Evolutionary conservation across 108 stramenopile genomes (phyloP), one percentile per base, ranked within the genome.

Genomic region (Nitzschia sp.): DNA sequence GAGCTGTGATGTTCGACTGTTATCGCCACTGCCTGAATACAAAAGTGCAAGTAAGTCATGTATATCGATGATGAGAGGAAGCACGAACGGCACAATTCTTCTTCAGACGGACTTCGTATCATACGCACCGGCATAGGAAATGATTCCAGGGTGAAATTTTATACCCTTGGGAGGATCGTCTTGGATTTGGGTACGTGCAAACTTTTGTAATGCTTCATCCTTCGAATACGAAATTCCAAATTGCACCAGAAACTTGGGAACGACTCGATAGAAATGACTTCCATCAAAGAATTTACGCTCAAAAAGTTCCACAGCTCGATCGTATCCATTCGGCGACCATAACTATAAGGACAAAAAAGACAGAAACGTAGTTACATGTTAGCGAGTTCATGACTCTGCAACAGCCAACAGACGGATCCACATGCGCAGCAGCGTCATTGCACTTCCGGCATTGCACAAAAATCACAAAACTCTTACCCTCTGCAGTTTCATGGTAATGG

Each of bases 301-400:
- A 55, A 93, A 95, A 15, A 97, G 83, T 2, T 84, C 73, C 1
- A 93, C 84, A 2, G 94, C 93, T 11, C 89, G 84, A 64, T 90
- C 90, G 27, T 93, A 95, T 11, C 96, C 96, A 32, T 89, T 57
- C 0, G 96, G 96, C 45, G 87, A 80, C 96, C 96, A 97, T 45
- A 68, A 36, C 74, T 75, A 32, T 17, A 46, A 60, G 13, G 33
- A 19, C 6, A 23, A 19, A 52, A 52, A 52, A 23, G 23, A 52
- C 5, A 52, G 23, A 25, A 13, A 30, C 29, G n/a, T 63, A 41
- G 9, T 9, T 41, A 41, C 38, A 41, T 41, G 9, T 13, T 41
- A 9, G 6, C 9, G 38, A 41, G 13, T 13, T 9, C 38, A 41
- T 41, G 38, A 41, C 6, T 41, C 38, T 6, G 6, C 38, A 41